Evolutionary conservation across 2,329 filamentous ascomycete species (phyloP).

Genomic region (Lachnellula cervina): DNA sequence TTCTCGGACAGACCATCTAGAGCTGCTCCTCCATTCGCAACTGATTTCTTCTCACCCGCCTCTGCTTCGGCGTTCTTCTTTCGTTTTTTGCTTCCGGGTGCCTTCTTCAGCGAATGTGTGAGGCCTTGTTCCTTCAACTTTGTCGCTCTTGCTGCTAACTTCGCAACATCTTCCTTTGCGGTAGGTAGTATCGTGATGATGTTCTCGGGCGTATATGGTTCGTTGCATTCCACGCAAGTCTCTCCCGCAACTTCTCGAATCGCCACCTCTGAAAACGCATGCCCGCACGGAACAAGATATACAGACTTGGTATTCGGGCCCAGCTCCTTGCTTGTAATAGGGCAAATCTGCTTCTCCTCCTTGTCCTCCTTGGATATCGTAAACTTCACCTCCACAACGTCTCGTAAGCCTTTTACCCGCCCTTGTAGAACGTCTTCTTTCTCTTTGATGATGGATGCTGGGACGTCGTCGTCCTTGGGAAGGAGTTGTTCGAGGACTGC

Average conservation of each 20-base stretch:
- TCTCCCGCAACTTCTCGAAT: conserved; percentile 73
- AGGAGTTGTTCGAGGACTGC: conserved; percentile 69
- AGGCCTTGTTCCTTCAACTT: conserved; percentile 68
- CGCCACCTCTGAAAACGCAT: conserved; percentile 84
- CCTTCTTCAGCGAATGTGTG: conserved; percentile 86
- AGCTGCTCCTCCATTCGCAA: conserved; percentile 14
- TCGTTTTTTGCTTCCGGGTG: conserved; percentile 65
- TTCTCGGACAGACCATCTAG: conserved; percentile 24
- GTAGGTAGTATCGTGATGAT: conserved; percentile 78
- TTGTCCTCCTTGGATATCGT: conserved; percentile 41
- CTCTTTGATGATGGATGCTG: conserved; percentile 37
- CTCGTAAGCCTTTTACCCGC: conserved; percentile 71
- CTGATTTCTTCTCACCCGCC: conserved; percentile 27
- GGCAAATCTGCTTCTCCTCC: conserved; percentile 69
- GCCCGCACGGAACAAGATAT: conserved; percentile 90
- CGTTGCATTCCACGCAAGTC: conserved; percentile 67
- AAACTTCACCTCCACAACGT: conserved; percentile 84
- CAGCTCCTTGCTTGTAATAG: conserved; percentile 79
- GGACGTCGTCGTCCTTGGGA: conserved; percentile 47
- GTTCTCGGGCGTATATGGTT: conserved; percentile 66
- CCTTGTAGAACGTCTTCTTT: conserved; percentile 57
- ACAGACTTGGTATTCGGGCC: conserved; percentile 75
- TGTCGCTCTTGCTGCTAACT: conserved; percentile 60
- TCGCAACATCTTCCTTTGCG: conserved; percentile 63
- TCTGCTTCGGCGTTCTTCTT: conserved; percentile 54